Evolutionary conservation across 2,329 filamentous ascomycete species (phyloP).

Genomic region (Knufia fluminis): DNA sequence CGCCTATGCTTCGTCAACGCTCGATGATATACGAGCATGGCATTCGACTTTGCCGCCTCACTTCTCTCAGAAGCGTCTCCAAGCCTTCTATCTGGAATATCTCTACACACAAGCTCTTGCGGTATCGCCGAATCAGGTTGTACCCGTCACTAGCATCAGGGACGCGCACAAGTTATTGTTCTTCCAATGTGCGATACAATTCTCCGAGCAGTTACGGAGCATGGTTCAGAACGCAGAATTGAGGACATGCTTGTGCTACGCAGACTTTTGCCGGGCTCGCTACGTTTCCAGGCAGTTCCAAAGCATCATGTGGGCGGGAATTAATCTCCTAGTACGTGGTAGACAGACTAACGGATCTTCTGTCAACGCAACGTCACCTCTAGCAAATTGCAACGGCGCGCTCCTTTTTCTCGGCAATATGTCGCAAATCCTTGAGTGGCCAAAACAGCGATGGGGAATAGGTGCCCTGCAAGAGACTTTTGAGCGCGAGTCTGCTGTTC

Average conservation of each 20-base stretch:
- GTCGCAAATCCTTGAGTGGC: constrained; percentile 20
- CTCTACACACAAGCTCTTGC: constrained; percentile 88
- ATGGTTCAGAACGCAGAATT: constrained; percentile 52
- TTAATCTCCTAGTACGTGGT: constrained; percentile 35
- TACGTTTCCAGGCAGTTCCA: constrained; percentile 54
- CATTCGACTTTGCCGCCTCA: constrained; percentile 62
- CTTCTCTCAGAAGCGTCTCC: constrained; percentile 56
- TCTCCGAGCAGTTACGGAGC: constrained; percentile 63
- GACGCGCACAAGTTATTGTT: constrained; percentile 71
- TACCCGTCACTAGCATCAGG: constrained; percentile 53
- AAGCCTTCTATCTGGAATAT: constrained; percentile 78
- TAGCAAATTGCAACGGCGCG: constrained; percentile 20
- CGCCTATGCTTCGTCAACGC: constrained; percentile 32
- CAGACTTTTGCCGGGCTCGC: constrained; percentile 77
- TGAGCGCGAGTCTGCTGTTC: constrained; percentile 22
- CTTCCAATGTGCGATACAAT: constrained; percentile 79
- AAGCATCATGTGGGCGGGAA: constrained; percentile 46
- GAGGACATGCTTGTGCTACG: constrained; percentile 68
- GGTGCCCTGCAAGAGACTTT: constrained; percentile 18
- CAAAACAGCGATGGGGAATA: constrained; percentile 19
- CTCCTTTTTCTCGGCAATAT: constrained; percentile 18
- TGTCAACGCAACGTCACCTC: constrained; percentile 4
- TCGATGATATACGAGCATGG: constrained; percentile 62
- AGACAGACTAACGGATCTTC: constrained; percentile 11
- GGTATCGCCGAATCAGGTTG: constrained; percentile 67